Percentiles rank a stretch among this genome's conserved stretches.
Evolutionary conservation across 495 filamentous ascomycete genomes (phyloP).

Genomic region (Parachaetomium inaequale): DNA sequence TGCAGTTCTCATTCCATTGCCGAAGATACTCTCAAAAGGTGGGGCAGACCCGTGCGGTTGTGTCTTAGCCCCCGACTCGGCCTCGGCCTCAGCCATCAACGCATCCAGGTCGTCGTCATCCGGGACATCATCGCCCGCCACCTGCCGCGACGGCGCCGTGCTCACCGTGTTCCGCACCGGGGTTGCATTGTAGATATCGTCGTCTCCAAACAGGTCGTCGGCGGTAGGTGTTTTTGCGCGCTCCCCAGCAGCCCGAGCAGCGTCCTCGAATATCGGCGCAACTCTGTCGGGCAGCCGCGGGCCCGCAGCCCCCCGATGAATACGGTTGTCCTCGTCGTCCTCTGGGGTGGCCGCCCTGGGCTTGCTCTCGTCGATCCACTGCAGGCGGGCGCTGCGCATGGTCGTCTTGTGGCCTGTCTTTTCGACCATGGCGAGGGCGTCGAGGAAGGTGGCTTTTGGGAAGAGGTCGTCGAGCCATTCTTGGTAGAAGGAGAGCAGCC

Average conservation of each 20-base stretch:
- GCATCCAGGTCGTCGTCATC: constrained; percentile 52
- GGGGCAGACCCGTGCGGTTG: not conserved
- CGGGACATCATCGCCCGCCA: constrained; percentile 29
- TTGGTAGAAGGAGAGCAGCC: constrained; percentile 86
- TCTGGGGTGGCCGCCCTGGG: constrained; percentile 49
- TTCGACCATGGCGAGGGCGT: constrained; percentile 88
- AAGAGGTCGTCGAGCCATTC: constrained; percentile 96
- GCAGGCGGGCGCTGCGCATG: constrained; percentile 59
- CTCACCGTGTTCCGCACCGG: constrained; percentile 24
- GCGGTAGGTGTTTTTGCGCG: constrained; percentile 30
- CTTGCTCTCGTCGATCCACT: constrained; percentile 80
- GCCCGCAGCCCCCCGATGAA: constrained; percentile 19
- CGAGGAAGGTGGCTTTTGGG: constrained; percentile 88
- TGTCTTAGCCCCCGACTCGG: constrained; percentile 16
- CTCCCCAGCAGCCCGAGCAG: constrained; percentile 7
- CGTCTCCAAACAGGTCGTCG: constrained; percentile 37
- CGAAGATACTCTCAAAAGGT: constrained; percentile 34
- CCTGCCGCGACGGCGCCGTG: constrained; percentile 11
- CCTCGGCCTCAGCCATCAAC: constrained; percentile 47
- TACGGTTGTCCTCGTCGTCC: constrained; percentile 37
- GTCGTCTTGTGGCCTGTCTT: constrained; percentile 83
- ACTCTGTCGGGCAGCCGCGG: constrained; percentile 37
- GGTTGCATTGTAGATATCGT: constrained; percentile 45
- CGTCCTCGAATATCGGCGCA: constrained; percentile 49
- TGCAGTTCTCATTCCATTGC: constrained; percentile 16